A percentile compares a stretch with the other conserved stretches of the same genome.
phyloP scores from a whole-genome alignment of 257 asterid genomes.

The Solanum neorickii region DNA sequence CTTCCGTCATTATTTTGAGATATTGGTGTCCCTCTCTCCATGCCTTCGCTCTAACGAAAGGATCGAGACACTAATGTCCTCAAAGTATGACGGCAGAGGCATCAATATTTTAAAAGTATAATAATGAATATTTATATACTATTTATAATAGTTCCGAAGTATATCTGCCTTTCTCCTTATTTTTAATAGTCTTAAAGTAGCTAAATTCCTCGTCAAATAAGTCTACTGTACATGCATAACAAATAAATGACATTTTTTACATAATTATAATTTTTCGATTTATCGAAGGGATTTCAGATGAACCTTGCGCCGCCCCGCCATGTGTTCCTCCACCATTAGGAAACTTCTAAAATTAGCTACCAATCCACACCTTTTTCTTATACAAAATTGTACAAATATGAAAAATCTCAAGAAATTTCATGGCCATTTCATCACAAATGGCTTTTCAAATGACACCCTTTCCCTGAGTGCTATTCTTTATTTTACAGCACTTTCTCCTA shows the following conservation, averaged over 20 bases:
- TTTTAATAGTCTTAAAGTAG: too few relatives aligned
- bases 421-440: conserved; percentile 8
- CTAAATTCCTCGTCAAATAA: too few relatives aligned
- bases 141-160: too few relatives aligned
- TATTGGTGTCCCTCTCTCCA: too few relatives aligned
- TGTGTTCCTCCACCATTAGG: neutral
- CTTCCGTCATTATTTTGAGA: too few relatives aligned
- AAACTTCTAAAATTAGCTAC: neutral
- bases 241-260: neutral
- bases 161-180: too few relatives aligned
- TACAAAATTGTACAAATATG: conserved; percentile 7
- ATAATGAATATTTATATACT: too few relatives aligned
- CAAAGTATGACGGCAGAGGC: too few relatives aligned
- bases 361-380: conserved; percentile 3
- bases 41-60: too few relatives aligned
- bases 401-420: neutral
- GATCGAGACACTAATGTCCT: too few relatives aligned
- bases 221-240: neutral
- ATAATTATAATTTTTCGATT: neutral
- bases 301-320: neutral
- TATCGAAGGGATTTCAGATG: neutral
- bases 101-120: too few relatives aligned
- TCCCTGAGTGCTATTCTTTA: conserved; percentile 9
- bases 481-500: conserved; percentile 1
- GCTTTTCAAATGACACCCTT: neutral